Conservation (phyloP, 106 monocot genomes). For the Chionographis japonica region DNA sequence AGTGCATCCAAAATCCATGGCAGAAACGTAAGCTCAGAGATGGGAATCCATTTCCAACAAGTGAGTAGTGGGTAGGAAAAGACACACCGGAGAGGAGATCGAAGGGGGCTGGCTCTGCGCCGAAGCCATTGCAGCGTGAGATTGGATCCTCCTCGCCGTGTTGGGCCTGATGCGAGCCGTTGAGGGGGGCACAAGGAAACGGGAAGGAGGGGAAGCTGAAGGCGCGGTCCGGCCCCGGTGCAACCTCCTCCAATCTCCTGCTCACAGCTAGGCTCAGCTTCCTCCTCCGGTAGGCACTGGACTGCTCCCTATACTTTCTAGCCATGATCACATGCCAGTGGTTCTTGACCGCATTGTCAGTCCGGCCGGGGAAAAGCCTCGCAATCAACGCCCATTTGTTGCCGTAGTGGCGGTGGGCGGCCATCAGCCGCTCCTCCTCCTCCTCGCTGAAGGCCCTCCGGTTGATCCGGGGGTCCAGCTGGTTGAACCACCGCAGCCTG, state of each 20-base stretch:
- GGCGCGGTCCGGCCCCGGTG: not conserved
- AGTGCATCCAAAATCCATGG: too few species aligned
- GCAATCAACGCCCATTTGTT: slow-evolving; percentile 95
- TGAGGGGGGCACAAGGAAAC: not conserved
- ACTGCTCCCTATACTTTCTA: slow-evolving; percentile 81
- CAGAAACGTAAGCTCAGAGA: too few species aligned
- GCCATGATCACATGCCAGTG: slow-evolving; percentile 99
- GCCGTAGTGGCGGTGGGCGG: slow-evolving; percentile 79
- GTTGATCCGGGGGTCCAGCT: slow-evolving; percentile 88
- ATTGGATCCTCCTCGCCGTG: not conserved
- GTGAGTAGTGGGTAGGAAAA: too few species aligned
- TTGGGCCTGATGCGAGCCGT: not conserved
- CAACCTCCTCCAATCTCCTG: slow-evolving; percentile 17
- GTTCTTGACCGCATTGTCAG: slow-evolving; percentile 91
- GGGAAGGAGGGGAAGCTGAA: slow-evolving; percentile 4
- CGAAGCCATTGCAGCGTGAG: not conserved
- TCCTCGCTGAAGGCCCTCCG: slow-evolving; percentile 76
- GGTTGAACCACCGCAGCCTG: slow-evolving; percentile 94
- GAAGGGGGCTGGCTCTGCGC: slow-evolving; percentile 15
- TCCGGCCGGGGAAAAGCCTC: slow-evolving; percentile 81
- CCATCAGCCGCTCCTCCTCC: slow-evolving; percentile 84
- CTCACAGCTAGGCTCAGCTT: slow-evolving; percentile 48
- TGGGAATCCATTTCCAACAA: too few species aligned
- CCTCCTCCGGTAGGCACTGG: slow-evolving; percentile 53
- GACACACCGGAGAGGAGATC: slow-evolving; percentile 31